Base-by-base conservation (phyloP, 2,329 filamentous ascomycete genomes). In the Chaetomium globosum region DNA sequence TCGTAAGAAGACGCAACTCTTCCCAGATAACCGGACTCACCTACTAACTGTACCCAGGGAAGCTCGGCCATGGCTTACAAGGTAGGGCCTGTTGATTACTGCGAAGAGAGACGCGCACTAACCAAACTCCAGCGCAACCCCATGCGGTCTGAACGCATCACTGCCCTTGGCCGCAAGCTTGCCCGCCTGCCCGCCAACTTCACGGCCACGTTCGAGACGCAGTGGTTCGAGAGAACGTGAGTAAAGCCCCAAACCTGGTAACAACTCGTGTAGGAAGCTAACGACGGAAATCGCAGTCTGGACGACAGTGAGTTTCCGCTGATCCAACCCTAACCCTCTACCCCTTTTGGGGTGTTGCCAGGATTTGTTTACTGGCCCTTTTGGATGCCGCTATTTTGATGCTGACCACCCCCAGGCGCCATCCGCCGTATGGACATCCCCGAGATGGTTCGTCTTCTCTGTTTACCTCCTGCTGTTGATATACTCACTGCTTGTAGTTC, bases 381-480 rank as follows among this genome's bases (percentile, higher is more conserved):
- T 12, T 59, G 52, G 12, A 49, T 56, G 10, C n/a, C 39, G 12
- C 23, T 19, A n/a, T 33, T 55, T 19, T 30, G 2, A 1, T 51
- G 51, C 61, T 63, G 33, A 59, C 64, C 39, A n/a, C 31, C 53
- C 53, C 26, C 63, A 53, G 74, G 81, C 63, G 86, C 87, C 16
- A 89, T 89, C 71, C 83, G 87, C 69, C 79, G 87, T 53, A 88
- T 89, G 64, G 81, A 83, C 70, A 84, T 91, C 64, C 88, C 88
- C 1, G 87, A 72, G 70, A 72, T 72, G 70, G 67, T 70, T 12
- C 48, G 59, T 30, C 12, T 28, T n/a, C n/a, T 1, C 21, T 4
- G n/a, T 6, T 5, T 43, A 26, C 13, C 13, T 19, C 12, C 16
- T 43, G 26, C 4, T 16, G 13, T 56, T 16, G 19, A 54, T 12